Evolutionary conservation across 2,329 filamentous ascomycete species (phyloP).

Genomic region (Apiospora marii): DNA sequence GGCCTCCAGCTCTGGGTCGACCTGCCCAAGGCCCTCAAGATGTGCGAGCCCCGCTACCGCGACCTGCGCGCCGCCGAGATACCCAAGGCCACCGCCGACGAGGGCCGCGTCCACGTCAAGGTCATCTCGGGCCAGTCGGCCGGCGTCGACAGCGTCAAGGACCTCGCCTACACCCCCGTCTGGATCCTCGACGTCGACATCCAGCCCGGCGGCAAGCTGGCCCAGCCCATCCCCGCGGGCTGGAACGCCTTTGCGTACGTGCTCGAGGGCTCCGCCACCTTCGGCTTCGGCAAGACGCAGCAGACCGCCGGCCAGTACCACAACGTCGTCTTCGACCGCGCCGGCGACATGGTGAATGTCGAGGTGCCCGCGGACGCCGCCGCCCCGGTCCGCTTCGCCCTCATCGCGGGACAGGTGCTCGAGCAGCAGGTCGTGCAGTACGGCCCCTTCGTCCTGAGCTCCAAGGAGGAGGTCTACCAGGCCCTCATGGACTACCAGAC

Average conservation of each 20-base stretch:
- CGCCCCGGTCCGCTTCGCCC: conserved; percentile 58
- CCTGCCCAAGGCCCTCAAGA: conserved; percentile 81
- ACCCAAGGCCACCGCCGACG: conserved; percentile 74
- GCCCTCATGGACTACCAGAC: conserved; percentile 72
- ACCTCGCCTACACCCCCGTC: conserved; percentile 95
- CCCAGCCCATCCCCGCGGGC: conserved; percentile 76
- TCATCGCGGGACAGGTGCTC: conserved; percentile 75
- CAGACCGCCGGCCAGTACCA: conserved; percentile 74
- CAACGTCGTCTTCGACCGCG: conserved; percentile 86
- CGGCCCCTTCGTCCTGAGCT: conserved; percentile 72
- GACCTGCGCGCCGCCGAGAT: conserved; percentile 84
- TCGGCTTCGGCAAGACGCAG: conserved; percentile 62
- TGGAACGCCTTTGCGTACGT: conserved; percentile 95
- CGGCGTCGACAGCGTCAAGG: conserved; percentile 85
- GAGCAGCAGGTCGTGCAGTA: conserved; percentile 77
- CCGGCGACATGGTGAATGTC: conserved; percentile 78
- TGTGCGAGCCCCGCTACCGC: conserved; percentile 90
- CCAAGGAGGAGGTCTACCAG: conserved; percentile 69
- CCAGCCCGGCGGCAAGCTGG: conserved; percentile 78
- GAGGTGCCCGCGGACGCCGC: conserved; percentile 72
- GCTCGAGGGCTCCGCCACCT: conserved; percentile 75
- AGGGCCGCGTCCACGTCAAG: conserved; percentile 80
- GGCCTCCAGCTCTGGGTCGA: conserved; percentile 98
- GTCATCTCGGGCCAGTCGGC: conserved; percentile 88
- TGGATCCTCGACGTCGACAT: conserved; percentile 90